Evolutionary conservation across 495 filamentous ascomycete species (phyloP).

Genomic region (Neurospora hispaniola): DNA sequence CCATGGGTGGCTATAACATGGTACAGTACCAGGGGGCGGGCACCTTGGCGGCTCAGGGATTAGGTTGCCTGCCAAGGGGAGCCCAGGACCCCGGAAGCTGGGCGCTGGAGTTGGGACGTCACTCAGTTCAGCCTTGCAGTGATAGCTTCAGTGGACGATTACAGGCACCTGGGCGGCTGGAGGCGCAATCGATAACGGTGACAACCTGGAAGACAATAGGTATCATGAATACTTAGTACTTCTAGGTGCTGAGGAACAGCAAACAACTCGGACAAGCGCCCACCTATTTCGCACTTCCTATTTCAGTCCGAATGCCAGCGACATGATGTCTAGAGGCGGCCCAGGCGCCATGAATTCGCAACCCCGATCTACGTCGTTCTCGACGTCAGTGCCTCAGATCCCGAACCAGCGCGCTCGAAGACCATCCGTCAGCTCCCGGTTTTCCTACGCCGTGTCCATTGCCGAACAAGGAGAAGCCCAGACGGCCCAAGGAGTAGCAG

Average conservation of each 20-base stretch:
- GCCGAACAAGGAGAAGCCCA: slow-evolving; percentile 48
- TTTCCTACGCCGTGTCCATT: slow-evolving; percentile 59
- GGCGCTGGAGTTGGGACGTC: not conserved
- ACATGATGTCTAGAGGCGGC: slow-evolving; percentile 14
- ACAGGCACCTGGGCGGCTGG: not conserved
- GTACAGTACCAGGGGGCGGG: not conserved
- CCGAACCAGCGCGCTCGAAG: slow-evolving; percentile 34
- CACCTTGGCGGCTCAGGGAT: not conserved
- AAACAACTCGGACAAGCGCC: not conserved
- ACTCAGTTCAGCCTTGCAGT: not conserved
- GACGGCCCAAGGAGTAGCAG: slow-evolving; percentile 26
- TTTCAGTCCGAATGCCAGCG: slow-evolving; percentile 11
- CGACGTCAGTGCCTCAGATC: slow-evolving; percentile 21
- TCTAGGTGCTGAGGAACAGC: not conserved
- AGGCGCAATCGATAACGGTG: not conserved
- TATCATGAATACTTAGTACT: not conserved
- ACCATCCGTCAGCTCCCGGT: slow-evolving; percentile 56
- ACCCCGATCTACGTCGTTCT: slow-evolving; percentile 43
- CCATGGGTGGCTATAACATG: not conserved
- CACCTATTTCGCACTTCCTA: not conserved
- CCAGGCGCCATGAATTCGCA: slow-evolving; percentile 23
- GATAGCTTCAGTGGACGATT: not conserved
- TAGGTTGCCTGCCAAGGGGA: not conserved
- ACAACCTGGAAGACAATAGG: not conserved
- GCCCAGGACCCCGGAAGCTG: not conserved